Conservation (phyloP, 2,329 filamentous ascomycete species). For the Xylariaceae sp. region DNA sequence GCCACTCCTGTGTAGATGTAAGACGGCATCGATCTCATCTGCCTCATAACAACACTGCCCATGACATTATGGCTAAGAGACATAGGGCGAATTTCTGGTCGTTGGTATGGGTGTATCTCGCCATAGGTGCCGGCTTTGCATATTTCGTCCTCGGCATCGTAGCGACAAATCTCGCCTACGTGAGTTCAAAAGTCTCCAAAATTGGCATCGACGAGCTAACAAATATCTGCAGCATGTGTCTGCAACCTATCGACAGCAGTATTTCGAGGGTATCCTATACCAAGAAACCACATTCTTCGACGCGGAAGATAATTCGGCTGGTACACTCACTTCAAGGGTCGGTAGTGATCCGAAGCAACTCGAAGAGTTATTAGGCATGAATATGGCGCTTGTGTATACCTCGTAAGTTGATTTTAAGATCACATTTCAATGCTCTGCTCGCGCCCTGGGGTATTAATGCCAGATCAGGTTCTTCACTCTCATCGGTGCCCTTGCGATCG, state of each 20-base stretch:
- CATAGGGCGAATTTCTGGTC: conserved; percentile 56
- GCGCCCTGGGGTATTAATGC: not conserved
- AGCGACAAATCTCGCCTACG: conserved; percentile 45
- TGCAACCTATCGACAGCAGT: conserved; percentile 56
- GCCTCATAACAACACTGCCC: conserved; percentile 2
- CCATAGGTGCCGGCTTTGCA: conserved; percentile 48
- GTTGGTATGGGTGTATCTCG: conserved; percentile 63
- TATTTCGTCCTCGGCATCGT: conserved; percentile 51
- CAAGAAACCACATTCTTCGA: conserved; percentile 63
- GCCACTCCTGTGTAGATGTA: not conserved
- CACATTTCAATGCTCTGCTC: too few species aligned
- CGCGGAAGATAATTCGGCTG: conserved; percentile 56
- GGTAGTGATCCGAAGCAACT: conserved; percentile 57
- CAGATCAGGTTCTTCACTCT: conserved; percentile 55
- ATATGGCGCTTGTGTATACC: conserved; percentile 61
- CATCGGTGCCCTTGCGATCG: conserved; percentile 61
- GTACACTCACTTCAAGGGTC: conserved; percentile 56
- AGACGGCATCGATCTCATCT: not conserved
- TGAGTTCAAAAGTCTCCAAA: conserved; percentile 14
- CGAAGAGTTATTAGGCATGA: conserved; percentile 61
- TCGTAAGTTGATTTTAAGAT: conserved; percentile 34
- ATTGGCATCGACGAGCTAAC: conserved; percentile 6
- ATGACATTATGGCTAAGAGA: not conserved
- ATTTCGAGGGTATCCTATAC: conserved; percentile 58
- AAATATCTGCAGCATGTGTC: conserved; percentile 40